These are phyloP conservation scores for Boletus rufocinnamomeus DNA, from an alignment of 768 basidiomycete genomes.

Conservation along the genomic window DNA sequence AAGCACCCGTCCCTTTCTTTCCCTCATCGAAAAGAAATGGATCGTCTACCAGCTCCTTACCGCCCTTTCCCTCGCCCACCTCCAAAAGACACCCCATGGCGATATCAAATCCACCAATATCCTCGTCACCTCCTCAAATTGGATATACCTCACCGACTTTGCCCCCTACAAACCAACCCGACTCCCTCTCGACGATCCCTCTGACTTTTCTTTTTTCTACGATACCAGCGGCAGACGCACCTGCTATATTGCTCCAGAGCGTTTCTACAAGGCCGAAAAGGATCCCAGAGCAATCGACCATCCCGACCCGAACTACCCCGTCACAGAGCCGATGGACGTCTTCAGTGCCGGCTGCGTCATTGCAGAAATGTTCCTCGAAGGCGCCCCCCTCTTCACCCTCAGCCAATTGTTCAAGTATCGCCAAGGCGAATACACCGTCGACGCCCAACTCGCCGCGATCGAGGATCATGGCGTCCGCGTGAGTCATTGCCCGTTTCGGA, in stretches of 20 bases:
- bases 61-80: constrained; percentile 79
- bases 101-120: constrained; percentile 98
- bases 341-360: constrained; percentile 95
- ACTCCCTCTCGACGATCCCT: constrained; percentile 93
- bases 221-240: constrained; percentile 92
- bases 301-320: constrained; percentile 63
- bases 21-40: constrained; percentile 94
- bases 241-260: constrained; percentile 95
- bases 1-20: constrained; percentile 95
- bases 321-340: constrained; percentile 97
- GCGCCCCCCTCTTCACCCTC: constrained; percentile 88
- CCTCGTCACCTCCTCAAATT: constrained; percentile 94
- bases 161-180: constrained; percentile 93
- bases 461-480: constrained; percentile 84
- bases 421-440: constrained; percentile 79
- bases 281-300: constrained; percentile 59
- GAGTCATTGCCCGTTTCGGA: constrained; percentile 33
- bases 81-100: constrained; percentile 90
- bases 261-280: constrained; percentile 85
- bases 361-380: constrained; percentile 94
- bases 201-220: constrained; percentile 97
- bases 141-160: constrained; percentile 95
- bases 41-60: constrained; percentile 91
- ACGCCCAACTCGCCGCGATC: constrained; percentile 67
- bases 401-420: constrained; percentile 95